Percentiles rank a stretch among this genome's conserved stretches.
Evolutionary conservation across 2,329 filamentous ascomycete genomes (phyloP).

Genomic region (Trichoderma endophyticum): DNA sequence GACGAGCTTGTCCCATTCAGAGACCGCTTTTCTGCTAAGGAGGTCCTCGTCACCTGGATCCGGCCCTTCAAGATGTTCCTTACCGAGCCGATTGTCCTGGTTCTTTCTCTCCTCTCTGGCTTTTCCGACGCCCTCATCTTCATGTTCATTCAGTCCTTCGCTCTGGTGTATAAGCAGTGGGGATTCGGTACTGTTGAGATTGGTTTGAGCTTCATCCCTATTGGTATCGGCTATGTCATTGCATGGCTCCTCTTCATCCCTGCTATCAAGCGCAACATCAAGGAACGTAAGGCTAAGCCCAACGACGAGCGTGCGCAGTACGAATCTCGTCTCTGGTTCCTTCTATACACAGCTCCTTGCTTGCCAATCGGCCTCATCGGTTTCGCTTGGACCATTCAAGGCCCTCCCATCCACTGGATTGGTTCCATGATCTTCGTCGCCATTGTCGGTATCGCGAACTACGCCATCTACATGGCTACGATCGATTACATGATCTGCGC

Average conservation of each 20-base stretch:
- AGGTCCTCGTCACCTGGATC: slow-evolving; percentile 55
- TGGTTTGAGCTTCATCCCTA: slow-evolving; percentile 62
- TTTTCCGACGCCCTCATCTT: slow-evolving; percentile 76
- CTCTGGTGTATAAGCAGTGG: slow-evolving; percentile 67
- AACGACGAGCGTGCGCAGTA: slow-evolving; percentile 61
- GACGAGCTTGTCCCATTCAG: slow-evolving; percentile 64
- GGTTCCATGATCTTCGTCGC: slow-evolving; percentile 62
- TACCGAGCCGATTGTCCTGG: slow-evolving; percentile 70
- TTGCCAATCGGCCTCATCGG: slow-evolving; percentile 66
- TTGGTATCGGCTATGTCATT: slow-evolving; percentile 64
- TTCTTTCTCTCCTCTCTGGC: slow-evolving; percentile 66
- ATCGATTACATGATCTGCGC: slow-evolving; percentile 76
- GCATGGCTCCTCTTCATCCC: slow-evolving; percentile 59
- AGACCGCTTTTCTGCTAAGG: slow-evolving; percentile 55
- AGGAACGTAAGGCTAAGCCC: slow-evolving; percentile 48
- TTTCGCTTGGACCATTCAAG: slow-evolving; percentile 66
- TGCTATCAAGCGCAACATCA: slow-evolving; percentile 52
- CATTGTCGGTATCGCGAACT: slow-evolving; percentile 71
- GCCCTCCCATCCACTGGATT: slow-evolving; percentile 64
- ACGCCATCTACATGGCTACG: slow-evolving; percentile 71
- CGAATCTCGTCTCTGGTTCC: slow-evolving; percentile 63
- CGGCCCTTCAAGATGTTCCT: slow-evolving; percentile 71
- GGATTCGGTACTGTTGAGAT: slow-evolving; percentile 54
- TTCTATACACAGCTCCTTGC: slow-evolving; percentile 60
- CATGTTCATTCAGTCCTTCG: slow-evolving; percentile 71